Base-by-base conservation (phyloP, 768 basidiomycete species). In the Mycena olivaceomarginata region DNA sequence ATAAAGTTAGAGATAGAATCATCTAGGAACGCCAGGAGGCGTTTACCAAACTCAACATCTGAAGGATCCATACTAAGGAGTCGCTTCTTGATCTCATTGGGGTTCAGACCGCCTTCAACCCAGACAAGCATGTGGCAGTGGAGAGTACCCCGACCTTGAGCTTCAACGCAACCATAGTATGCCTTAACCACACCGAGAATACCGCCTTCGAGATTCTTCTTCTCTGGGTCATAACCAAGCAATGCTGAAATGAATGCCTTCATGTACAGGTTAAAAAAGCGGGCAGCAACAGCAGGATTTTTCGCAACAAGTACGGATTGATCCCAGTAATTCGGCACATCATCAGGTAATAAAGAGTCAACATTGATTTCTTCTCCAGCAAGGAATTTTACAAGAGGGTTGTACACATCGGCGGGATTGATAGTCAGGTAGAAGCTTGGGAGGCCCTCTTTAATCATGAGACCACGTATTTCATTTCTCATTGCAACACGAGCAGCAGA, bases 1-100 rank as follows among this genome's bases (percentile, higher is more conserved):
- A 76, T 59, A 0, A 15, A 18, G 25, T 76, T 76, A 0, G 70
- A 72, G 10, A 76, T 76, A 9, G 69, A 67, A 40, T 76, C 75
- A 43, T 76, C 70, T 1, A 76, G 22, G 18, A 76, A 76, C 5
- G 68, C 68, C 2, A 76, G 13, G 1, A 76, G 57, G 0, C 75
- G 65, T 57, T 65, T 60, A 11, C 39, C 15, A 43, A 76, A 76
- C 7, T 71, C 75, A 2, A 48, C n/a, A 57, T 74, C 59, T 1
- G 70, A 64, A 1, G 2, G 31, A 11, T 72, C 62, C 2, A 31
- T 39, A 7, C 22, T 22, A 4, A 75, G 31, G 5, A 39, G 67
- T 1, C 67, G 59, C 20, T 57, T 25, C 25, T 75, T 69, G 10
- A 75, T 75, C 43, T 75, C 67, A 37, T 75, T 59, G 5, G 74